Base-by-base conservation (phyloP, 1,284 basidiomycete genomes). In the Singerocomus inundabilis region DNA sequence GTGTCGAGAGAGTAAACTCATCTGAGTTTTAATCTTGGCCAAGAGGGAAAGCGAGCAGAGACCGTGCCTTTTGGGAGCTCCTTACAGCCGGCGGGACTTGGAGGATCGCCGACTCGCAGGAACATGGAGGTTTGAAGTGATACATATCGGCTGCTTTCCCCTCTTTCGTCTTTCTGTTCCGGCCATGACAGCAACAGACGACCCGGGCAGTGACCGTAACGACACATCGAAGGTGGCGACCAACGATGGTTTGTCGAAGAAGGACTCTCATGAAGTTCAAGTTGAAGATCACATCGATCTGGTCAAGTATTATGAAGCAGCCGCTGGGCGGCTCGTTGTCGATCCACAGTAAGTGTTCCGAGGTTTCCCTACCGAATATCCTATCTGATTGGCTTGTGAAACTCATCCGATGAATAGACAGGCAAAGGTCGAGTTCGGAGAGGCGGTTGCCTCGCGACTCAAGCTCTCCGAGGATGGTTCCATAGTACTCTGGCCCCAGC, bases 301-400 rank as follows among this genome's bases (percentile, higher is more conserved):
- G 29, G 61, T 68, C 25, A 65, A 71, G 4, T 80, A 80, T 50
- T 79, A 84, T 43, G 81, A 82, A 55, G 68, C 72, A 35, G 70
- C 74, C 52, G 81, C 79, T 1, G 82, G 82, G n/a, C 74, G 82
- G 28, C 69, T 85, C 11, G 74, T 85, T 41, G 69, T 85, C 13
- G 82, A 85, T 62, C 82, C 83, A 3, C 67, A 72, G 83, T 84
- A 48, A 25, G 74, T 65, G 25, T 33, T 30, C n/a, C 1, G n/a
- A n/a, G n/a, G n/a, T n/a, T n/a, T n/a, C n/a, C n/a, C n/a, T 7
- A 16, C 48, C 9, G 16, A 12, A 29, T 10, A 5, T 28, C 25
- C 3, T n/a, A n/a, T n/a, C n/a, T n/a, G n/a, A n/a, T n/a, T n/a
- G n/a, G 16, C 12, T 28, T 12, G 29, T 11, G 10, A 33, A 29